Evolutionary conservation across 2,329 filamentous ascomycete genomes (phyloP), one percentile per base, ranked within the genome.

Genomic region (Phyllosticta capitalensis): DNA sequence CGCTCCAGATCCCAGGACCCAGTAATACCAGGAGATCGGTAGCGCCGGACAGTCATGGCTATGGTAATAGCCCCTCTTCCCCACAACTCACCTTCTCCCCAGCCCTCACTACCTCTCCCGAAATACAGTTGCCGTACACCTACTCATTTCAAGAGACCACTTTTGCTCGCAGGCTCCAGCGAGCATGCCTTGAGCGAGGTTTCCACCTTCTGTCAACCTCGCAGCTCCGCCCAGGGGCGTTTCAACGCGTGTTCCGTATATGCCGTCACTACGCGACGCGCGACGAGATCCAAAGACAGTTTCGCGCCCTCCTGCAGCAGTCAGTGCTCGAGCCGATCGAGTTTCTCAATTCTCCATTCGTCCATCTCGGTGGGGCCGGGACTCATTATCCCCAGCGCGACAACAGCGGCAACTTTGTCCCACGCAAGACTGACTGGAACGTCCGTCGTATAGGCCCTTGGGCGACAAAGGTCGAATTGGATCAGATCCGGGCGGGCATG

Each of bases 121-220:
- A 61, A 17, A 19, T 63, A 45, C 38, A 45, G 38, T 19, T 75
- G 1, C 80, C 82, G 0, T 74, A 69, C 21, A 84, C 83, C 0
- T 85, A 86, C 68, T 79, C 83, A 9, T 80, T 81, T 60, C 77
- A 83, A 24, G 88, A 92, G 69, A 74, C 77, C 1, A 85, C 81
- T 0, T 92, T 95, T 65, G 84, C 84, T 10, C 83, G 88, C 7
- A 81, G 87, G 4, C 75, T 95, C 4, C 87, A 89, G 54, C 82
- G 89, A 50, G 78, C 78, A 57, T 79, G 83, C 2, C 65, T 85
- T 0, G 88, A 95, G 71, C 73, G 78, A 24, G 88, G 80, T 0
- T 82, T 85, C 60, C 73, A 76, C 2, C 72, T 92, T 1, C 76
- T 89, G 2, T 78, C 82, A 54, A 76, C 80, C 0, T 60, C 67